Evolutionary conservation across 176 grass and related monocot species (phyloP).

Genomic region (Ananas comosus): DNA sequence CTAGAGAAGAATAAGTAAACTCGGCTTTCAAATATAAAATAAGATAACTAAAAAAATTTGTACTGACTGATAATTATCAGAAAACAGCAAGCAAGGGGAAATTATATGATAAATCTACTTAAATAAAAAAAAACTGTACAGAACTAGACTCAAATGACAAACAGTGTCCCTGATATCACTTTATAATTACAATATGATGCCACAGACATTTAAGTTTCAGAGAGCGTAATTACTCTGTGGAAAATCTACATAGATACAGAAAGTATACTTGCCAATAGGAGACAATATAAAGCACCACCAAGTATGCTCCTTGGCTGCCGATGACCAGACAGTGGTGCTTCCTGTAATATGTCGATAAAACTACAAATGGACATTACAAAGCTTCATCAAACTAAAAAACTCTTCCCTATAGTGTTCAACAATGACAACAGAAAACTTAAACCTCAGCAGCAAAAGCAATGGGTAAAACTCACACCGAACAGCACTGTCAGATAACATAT

Average conservation of each 20-base stretch:
- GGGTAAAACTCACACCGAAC: neutral
- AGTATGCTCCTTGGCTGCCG: constrained; percentile 79
- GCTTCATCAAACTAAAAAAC: constrained; percentile 6
- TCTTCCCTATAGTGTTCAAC: neutral
- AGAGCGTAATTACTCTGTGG: no score
- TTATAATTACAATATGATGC: no score
- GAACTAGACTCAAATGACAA: no score
- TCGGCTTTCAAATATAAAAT: neutral
- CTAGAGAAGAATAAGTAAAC: constrained; percentile 41
- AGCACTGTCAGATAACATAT: neutral
- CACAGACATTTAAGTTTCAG: no score
- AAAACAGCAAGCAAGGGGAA: neutral
- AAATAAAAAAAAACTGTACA: constrained; percentile 2
- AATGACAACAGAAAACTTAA: neutral
- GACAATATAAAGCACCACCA: constrained; percentile 71
- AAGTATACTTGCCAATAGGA: constrained; percentile 73
- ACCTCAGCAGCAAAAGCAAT: neutral
- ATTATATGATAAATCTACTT: neutral
- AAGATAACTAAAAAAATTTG: neutral
- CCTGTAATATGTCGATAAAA: constrained; percentile 81
- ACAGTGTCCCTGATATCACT: no score
- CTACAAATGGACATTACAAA: constrained; percentile 27
- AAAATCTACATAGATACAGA: constrained; percentile 18
- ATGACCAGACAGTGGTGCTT: constrained; percentile 71
- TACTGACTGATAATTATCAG: neutral